Evolutionary conservation across 768 basidiomycete species (phyloP).

Genomic region (Mycena kentingensis): DNA sequence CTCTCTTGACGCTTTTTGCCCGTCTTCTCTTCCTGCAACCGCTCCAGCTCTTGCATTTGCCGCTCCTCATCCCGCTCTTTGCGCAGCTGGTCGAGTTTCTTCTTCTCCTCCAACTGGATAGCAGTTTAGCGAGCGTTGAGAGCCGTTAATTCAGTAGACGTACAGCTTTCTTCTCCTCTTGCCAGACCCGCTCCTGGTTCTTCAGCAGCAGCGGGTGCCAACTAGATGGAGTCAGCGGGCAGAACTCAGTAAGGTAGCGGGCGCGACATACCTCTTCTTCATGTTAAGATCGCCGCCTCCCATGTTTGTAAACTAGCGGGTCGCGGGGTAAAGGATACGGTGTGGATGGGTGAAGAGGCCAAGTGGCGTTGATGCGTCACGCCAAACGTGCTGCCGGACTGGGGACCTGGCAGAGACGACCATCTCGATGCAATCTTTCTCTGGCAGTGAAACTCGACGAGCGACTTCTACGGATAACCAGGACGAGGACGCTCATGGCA

Average conservation of each 20-base stretch:
- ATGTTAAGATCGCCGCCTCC: constrained; percentile 98
- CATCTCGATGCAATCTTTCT: too few relatives aligned
- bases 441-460: too few relatives aligned
- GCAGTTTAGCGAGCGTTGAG: too few relatives aligned
- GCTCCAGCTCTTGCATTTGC: constrained; percentile 93
- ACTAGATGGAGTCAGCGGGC: background rate
- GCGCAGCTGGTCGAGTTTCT: constrained; percentile 93
- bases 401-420: too few relatives aligned
- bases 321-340: constrained; percentile 11
- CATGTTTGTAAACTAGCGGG: constrained; percentile 63
- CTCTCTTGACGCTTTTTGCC: constrained; percentile 94
- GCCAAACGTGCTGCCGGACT: too few relatives aligned
- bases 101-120: constrained; percentile 91
- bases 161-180: constrained; percentile 96
- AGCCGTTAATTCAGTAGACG: too few relatives aligned
- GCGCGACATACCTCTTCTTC: constrained; percentile 74
- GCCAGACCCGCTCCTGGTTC: constrained; percentile 99
- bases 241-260: background rate
- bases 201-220: constrained; percentile 98
- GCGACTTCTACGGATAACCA: too few relatives aligned
- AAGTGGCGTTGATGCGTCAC: too few relatives aligned
- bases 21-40: constrained; percentile 92
- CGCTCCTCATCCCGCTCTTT: constrained; percentile 99
- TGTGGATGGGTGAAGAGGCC: constrained; percentile 14
- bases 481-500: constrained; percentile 18